phyloP scores from a whole-genome alignment of 345 rosid genomes.

The Chamaenerion angustifolium region DNA sequence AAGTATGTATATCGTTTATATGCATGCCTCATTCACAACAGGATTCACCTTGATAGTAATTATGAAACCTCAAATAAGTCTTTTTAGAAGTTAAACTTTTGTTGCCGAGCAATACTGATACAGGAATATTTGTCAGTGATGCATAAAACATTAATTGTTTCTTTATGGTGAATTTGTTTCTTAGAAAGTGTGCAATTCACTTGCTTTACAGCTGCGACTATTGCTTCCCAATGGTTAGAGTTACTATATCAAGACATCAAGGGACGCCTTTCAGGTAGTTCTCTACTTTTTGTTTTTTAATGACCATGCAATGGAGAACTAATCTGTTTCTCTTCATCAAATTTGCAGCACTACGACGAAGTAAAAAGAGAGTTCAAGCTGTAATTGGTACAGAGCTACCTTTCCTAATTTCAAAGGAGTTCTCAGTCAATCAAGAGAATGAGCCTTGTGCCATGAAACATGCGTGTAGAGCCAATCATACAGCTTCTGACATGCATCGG shows the following conservation, averaged over 20 bases:
- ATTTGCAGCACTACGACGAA: conserved; percentile 64
- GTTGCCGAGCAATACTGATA: no score
- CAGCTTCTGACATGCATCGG: conserved; percentile 37
- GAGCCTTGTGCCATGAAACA: conserved; percentile 13
- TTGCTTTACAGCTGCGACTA: conserved; percentile 63
- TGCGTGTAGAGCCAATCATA: conserved; percentile 19
- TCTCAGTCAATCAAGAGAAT: conserved; percentile 35
- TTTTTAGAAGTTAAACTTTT: no score
- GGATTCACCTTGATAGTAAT: background rate
- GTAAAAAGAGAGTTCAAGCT: conserved; percentile 74
- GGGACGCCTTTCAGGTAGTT: conserved; percentile 67
- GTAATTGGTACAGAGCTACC: conserved; percentile 71
- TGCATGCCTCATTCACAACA: no score
- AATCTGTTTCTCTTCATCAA: conserved; percentile 7
- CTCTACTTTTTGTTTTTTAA: background rate
- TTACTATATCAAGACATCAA: conserved; percentile 86
- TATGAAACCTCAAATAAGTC: no score
- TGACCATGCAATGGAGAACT: conserved; percentile 1
- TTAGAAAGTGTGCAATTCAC: conserved; percentile 5
- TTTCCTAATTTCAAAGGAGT: conserved; percentile 57
- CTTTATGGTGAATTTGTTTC: no score
- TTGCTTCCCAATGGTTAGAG: conserved; percentile 91
- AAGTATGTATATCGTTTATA: conserved; percentile 4
- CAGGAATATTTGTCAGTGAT: no score
- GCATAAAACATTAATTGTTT: no score